Evolutionary conservation across 257 asterid species (phyloP), one percentile per base, ranked within the genome.

Genomic region (Paulownia fortunei): DNA sequence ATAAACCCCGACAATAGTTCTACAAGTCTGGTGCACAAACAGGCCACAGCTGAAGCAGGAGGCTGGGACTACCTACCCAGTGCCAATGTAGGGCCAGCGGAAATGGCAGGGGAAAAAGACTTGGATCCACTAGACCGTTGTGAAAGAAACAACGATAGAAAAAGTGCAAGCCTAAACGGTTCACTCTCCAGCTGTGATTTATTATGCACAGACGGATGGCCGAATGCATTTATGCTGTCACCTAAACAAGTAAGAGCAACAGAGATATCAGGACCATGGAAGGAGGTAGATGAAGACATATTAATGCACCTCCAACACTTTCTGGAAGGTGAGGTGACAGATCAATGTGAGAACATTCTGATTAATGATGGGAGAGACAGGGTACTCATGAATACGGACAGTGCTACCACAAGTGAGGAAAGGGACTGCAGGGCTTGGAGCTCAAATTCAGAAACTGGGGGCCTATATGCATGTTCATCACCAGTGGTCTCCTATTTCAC

Each of bases 401-500:
- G 41, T 26, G 61, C 26, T 3, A 0, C 49, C n/a, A 13, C 59
- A 1, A 27, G 30, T 19, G 61, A 55, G 36, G 85, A 69, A 4
- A 56, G 46, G 37, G 75, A 60, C 8, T 23, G 72, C 12, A 82
- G 70, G 51, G 54, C 26, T 7, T 64, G 75, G 66, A 18, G 73
- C 21, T 47, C 60, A 3, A 41, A 51, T 73, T 23, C 23, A 6
- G 83, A 79, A 7, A 49, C 23, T 9, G 69, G 44, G 6, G 47
- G 47, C 49, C 15, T 70, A 36, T 72, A 79, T 42, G 80, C 49
- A 10, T 73, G 84, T 71, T 82, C 74, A 19, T 80, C 93, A 42
- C 89, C 93, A 0, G 6, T 81, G 2, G 56, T 49, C 63, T 78
- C 87, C 10, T 79, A 76, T 69, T 83, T 80, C 39, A 78, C 54